Evolutionary conservation across 352 stramenopile genomes (phyloP), one percentile per base, ranked within the genome.

Genomic region (Peronospora farinosa): DNA sequence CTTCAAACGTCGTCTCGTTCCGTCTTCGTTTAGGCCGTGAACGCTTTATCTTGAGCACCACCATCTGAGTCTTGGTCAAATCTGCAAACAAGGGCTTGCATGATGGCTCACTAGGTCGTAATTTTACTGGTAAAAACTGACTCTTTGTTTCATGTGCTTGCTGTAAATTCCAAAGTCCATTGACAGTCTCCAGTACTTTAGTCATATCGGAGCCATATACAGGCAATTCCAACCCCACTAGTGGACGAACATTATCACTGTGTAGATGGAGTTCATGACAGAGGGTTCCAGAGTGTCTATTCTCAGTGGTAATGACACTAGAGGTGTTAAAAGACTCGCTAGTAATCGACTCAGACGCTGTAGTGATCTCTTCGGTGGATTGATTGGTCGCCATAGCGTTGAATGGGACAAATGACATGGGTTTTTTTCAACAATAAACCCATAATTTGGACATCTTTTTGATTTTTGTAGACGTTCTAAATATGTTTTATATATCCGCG

Each of bases 81-180:
- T 92, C 81, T 7, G 81, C 81, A 45, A 90, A 90, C 8, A 92
- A 69, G 39, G 81, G 81, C 56, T 92, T 92, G 54, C 78, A 88
- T 7, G 78, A 88, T 41, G 81, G 78, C 62, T 92, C 81, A 15
- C 19, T 59, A 12, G 81, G 81, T 9, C 81, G 78, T 43, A 92
- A 59, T 48, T 87, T 88, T 11, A 92, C 74, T 31, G 78, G 71
- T 23, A 92, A 40, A 46, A 92, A 90, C 50, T 88, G 81, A 25
- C 65, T 86, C 50, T 87, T 88, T 47, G 47, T 62, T 51, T 85
- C 71, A 51, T 89, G 78, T 17, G 74, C 79, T 42, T 81, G 68
- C 53, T 87, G 72, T 43, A 92, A 43, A 27, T 44, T 74, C 13
- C 45, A 36, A 7, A 86, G 53, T 7, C 81, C 81, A 31, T 78